Evolutionary conservation across 306 rosid genomes (phyloP).

Genomic region (Albizia julibrissin): DNA sequence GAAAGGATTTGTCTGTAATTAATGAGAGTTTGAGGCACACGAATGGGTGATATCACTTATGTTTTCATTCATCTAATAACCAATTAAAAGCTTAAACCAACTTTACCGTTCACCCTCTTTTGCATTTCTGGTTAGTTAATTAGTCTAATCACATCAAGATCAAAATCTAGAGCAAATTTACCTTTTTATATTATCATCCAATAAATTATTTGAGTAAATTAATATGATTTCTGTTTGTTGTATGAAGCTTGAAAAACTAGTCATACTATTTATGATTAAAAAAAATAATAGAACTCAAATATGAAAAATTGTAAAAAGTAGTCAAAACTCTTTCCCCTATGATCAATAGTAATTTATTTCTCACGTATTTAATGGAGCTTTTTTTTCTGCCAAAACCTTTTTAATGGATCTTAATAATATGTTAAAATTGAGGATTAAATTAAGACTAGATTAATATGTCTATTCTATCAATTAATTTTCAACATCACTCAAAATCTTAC

Average conservation of each 20-base stretch:
- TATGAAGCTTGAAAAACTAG: not conserved
- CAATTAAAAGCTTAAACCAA: conserved; percentile 15
- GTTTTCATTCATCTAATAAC: conserved; percentile 39
- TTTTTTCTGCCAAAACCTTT: not conserved
- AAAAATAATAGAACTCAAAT: too few relatives aligned
- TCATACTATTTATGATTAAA: too few relatives aligned
- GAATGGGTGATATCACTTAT: conserved; percentile 55
- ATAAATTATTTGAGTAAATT: not conserved
- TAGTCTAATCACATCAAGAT: not conserved
- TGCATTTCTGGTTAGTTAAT: not conserved
- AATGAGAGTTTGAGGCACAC: conserved; percentile 43
- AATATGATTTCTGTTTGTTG: not conserved
- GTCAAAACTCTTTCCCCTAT: too few relatives aligned
- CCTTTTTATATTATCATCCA: not conserved
- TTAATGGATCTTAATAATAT: not conserved
- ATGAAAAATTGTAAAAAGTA: too few relatives aligned
- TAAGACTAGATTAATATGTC: not conserved
- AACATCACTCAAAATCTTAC: not conserved
- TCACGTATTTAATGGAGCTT: too few relatives aligned
- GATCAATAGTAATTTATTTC: too few relatives aligned
- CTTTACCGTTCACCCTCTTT: not conserved
- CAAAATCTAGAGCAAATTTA: not conserved
- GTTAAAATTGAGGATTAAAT: not conserved
- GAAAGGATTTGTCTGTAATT: conserved; percentile 12
- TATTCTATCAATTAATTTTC: not conserved